These are phyloP conservation scores for Lippia alba DNA, from an alignment of 305 asterid species.

Conservation along the genomic window DNA sequence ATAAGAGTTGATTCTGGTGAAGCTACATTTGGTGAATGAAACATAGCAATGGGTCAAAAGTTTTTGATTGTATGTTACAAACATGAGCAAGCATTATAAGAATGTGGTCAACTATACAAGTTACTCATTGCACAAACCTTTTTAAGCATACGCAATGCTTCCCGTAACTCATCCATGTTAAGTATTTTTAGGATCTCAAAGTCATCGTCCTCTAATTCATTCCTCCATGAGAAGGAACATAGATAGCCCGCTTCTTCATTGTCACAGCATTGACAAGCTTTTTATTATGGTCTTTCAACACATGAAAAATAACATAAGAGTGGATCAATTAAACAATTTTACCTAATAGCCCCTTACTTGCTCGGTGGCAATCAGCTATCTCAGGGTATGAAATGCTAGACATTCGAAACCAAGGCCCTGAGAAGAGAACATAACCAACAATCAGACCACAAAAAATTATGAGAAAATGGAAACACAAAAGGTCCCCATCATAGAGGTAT, in stretches of 20 bases:
- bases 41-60: constrained; percentile 9
- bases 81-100: constrained; percentile 24
- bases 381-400: constrained; percentile 79
- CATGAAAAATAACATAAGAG: constrained; percentile 22
- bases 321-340: constrained; percentile 27
- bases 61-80: constrained; percentile 17
- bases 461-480: constrained; percentile 2
- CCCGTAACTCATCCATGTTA: constrained; percentile 71
- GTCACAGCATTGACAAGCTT: constrained; percentile 31
- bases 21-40: constrained; percentile 18
- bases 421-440: constrained; percentile 31
- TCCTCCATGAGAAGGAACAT: constrained; percentile 48
- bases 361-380: constrained; percentile 71
- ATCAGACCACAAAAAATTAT: constrained; percentile 28
- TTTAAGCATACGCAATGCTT: constrained; percentile 60
- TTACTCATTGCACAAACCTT: constrained; percentile 51
- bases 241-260: constrained; percentile 71
- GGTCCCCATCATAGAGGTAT: not conserved
- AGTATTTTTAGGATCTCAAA: constrained; percentile 69
- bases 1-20: constrained; percentile 14
- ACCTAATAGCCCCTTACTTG: constrained; percentile 78
- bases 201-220: constrained; percentile 54
- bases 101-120: constrained; percentile 5
- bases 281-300: constrained; percentile 22
- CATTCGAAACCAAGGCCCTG: constrained; percentile 98